Evolutionary conservation across 2,329 filamentous ascomycete species (phyloP), one percentile per base, ranked within the genome.

Genomic region (Graphiopsis chlorocephala): DNA sequence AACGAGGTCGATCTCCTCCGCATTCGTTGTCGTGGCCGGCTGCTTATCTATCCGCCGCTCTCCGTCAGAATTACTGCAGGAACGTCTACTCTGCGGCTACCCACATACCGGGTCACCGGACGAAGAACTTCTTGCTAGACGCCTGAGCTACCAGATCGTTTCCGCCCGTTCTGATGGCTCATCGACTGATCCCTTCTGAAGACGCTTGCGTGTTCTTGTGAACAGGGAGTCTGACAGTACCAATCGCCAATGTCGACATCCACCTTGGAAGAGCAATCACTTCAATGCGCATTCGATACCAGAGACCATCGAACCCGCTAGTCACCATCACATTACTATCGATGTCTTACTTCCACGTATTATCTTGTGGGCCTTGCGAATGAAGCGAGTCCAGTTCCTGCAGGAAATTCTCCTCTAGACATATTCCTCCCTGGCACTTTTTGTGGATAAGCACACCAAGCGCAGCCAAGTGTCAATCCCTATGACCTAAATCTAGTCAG

Each of bases 51-150:
- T 52, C 59, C 59, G 59, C 59, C 6, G 12, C 17, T 29, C 31
- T 42, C 45, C 47, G 31, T 58, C 14, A 52, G 7, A 20, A 25
- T 45, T 61, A 52, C 45, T 42, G 59, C 59, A 61, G 59, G 59
- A 61, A 61, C 47, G 10, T 42, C 47, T 23, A 4, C 26, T 20
- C 8, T 61, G n/a, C 20, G 25, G n/a, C 14, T 20, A 50, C 29
- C 42, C 57, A n/a, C 58, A 33, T 23, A 61, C 58, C 58, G 45
- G 45, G 58, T 35, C 45, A 61, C 29, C 45, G 58, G 58, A 61
- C 58, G 20, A 12, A 1, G 17, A 20, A 59, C 12, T 23, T 50
- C 42, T 25, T 25, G 29, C 17, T 23, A 28, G 45, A 50, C 15
- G 45, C 28, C 29, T 17, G 58, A 33, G n/a, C 26, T 35, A 61